Base-by-base conservation (phyloP, 2,329 filamentous ascomycete species). In the Aspergillus sp. region DNA sequence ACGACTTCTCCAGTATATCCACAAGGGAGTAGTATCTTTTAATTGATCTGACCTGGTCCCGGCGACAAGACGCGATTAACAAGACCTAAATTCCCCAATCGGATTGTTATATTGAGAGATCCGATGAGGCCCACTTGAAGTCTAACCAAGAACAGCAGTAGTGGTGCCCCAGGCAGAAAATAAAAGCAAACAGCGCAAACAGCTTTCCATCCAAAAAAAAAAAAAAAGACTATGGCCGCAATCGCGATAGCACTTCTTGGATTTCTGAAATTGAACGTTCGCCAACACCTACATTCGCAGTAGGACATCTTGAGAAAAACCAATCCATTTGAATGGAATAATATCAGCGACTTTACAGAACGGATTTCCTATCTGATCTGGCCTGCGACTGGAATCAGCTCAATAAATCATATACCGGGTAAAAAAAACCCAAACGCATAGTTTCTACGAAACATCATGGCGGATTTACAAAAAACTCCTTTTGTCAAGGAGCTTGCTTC, bases 401-500 rank as follows among this genome's bases (percentile, higher is more conserved):
- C 42, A 36, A 20, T 20, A 20, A 20, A 46, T 46, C n/a, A 46
- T 24, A 47, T 12, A 47, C 45, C 4, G 45, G 20, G 45, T 36
- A 26, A 26, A 26, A 26, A 46, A 46, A 46, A 46, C 52, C 26
- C 58, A 62, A 62, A 58, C 31, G 31, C 31, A 32, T 32, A 32
- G 10, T 54, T 26, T 26, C 39, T 50, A 56, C 56, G 26, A 56
- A 51, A 61, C 22, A 49, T 32, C 31, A 75, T 74, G 72, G 55
- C 73, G 31, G 75, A 80, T 62, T 67, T 79, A 36, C 77, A 80
- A 65, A 82, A 80, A 58, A 83, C 77, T 63, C 90, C 91, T 6
- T 96, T 96, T 67, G 88, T 96, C 64, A 90, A 87, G 75, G 88
- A 93, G 73, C 86, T 96, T 64, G 90, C 90, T 57, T 93, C 91